Conservation (phyloP, 768 basidiomycete genomes). For the Leucocoprinus birnbaumii region DNA sequence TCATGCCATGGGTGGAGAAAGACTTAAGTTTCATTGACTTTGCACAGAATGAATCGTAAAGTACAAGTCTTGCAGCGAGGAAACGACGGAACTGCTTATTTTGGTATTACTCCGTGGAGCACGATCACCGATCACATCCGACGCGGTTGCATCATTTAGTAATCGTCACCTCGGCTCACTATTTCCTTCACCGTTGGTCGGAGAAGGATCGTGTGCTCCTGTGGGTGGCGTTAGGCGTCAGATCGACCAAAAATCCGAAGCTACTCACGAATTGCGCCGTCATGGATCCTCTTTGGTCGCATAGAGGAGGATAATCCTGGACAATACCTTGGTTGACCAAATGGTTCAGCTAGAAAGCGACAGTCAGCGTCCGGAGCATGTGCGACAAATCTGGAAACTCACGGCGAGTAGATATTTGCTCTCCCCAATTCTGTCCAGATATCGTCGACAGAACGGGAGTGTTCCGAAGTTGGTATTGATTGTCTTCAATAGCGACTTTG, state of each 20-base stretch:
- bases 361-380: neutral
- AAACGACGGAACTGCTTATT: slow-evolving; percentile 2
- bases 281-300: slow-evolving; percentile 83
- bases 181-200: slow-evolving; percentile 85
- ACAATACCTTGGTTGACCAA: slow-evolving; percentile 88
- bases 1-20: slow-evolving; percentile 8
- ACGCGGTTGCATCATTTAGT: slow-evolving; percentile 35
- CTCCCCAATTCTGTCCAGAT: slow-evolving; percentile 90
- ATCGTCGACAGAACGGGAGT: slow-evolving; percentile 91
- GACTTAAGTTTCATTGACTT: slow-evolving; percentile 7
- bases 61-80: slow-evolving; percentile 2
- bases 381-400: slow-evolving; percentile 20
- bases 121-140: slow-evolving; percentile 7
- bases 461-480: slow-evolving; percentile 95
- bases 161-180: slow-evolving; percentile 82
- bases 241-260: slow-evolving; percentile 2
- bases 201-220: slow-evolving; percentile 86
- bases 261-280: slow-evolving; percentile 85
- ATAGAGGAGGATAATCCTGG: slow-evolving; percentile 89
- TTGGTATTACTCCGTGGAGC: slow-evolving; percentile 7
- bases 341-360: slow-evolving; percentile 67
- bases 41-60: slow-evolving; percentile 1
- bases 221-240: slow-evolving; percentile 8
- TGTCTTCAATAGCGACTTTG: slow-evolving; percentile 80
- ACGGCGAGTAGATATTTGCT: slow-evolving; percentile 92